Evolutionary conservation across 2,329 filamentous ascomycete species (phyloP).

Genomic region (Pestalotiopsis sp.): DNA sequence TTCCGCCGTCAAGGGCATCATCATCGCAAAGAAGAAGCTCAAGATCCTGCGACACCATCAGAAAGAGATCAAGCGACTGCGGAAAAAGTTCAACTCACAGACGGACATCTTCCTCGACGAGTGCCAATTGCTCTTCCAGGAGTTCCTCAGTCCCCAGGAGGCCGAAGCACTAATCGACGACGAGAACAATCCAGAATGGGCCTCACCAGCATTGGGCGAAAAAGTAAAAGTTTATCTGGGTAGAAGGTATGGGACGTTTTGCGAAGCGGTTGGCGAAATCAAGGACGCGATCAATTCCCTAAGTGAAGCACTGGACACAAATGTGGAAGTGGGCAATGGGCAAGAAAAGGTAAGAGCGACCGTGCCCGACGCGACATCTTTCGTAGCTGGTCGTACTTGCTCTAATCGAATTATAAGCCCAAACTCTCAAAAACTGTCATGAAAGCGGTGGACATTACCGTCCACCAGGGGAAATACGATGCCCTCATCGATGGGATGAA

Average conservation of each 20-base stretch:
- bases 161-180: slow-evolving; percentile 16
- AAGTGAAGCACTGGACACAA: neutral
- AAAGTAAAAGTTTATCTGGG: neutral
- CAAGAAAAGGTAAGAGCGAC: neutral
- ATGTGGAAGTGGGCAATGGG: neutral
- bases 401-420: neutral
- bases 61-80: slow-evolving; percentile 16
- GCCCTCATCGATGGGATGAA: slow-evolving; percentile 13
- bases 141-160: slow-evolving; percentile 15
- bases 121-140: slow-evolving; percentile 18
- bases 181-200: slow-evolving; percentile 9
- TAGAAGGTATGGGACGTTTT: neutral
- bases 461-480: slow-evolving; percentile 12
- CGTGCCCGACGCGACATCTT: neutral
- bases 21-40: slow-evolving; percentile 15
- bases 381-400: neutral
- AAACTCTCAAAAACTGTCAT: neutral
- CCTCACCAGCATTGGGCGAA: neutral
- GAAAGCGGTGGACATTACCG: neutral
- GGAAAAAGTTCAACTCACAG: slow-evolving; percentile 17
- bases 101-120: slow-evolving; percentile 19
- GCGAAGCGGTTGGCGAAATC: neutral
- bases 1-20: slow-evolving; percentile 17
- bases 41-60: slow-evolving; percentile 18
- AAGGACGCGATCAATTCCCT: neutral